Evolutionary conservation across 2,329 filamentous ascomycete genomes (phyloP), one percentile per base, ranked within the genome.

Genomic region (Cordyceps pruinosa): DNA sequence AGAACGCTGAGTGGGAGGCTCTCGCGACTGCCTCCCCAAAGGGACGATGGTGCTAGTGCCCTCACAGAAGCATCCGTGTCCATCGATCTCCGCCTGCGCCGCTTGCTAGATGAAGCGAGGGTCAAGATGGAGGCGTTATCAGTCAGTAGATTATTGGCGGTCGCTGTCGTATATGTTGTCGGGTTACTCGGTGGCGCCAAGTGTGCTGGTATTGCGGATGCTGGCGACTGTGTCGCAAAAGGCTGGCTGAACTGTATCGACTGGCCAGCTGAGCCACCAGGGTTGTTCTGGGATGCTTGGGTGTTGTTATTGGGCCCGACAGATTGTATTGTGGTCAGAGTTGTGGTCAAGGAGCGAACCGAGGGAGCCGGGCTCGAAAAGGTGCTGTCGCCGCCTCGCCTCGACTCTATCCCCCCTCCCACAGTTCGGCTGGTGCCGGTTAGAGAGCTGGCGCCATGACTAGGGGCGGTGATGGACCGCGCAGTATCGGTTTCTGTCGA

Each of bases 51-150:
- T 1, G 90, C 88, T n/a, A 95, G 75, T 2, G 90, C 90, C 44
- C 90, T 87, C 39, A 94, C 88, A 0, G 88, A 93, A 5, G 90
- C 90, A 68, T 94, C 88, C 0, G 90, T 94, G 69, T 94, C 90
- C 72, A 93, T 85, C 30, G 88, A 92, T 59, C 89, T 83, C 49
- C 89, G 82, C 35, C 90, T 85, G 28, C 86, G 82, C 37, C 87
- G 83, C 73, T 93, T 90, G 62, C 87, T 90, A 0, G 88, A 92
- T 4, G 89, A 93, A 2, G 90, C 90, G 15, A 95, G 78, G 0
- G 90, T 95, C 59, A 95, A 74, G 63, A 95, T 92, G 26, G 89
- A 93, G 23, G 90, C 90, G 68, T 95, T 90, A 69, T 95, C 90
- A 1, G 88, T 90, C 34, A 93, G 76, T 6, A 93, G 79, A 65